A percentile compares a stretch with the other conserved stretches of the same genome.
phyloP scores from a whole-genome alignment of 345 rosid genomes.

The Dimocarpus longan region DNA sequence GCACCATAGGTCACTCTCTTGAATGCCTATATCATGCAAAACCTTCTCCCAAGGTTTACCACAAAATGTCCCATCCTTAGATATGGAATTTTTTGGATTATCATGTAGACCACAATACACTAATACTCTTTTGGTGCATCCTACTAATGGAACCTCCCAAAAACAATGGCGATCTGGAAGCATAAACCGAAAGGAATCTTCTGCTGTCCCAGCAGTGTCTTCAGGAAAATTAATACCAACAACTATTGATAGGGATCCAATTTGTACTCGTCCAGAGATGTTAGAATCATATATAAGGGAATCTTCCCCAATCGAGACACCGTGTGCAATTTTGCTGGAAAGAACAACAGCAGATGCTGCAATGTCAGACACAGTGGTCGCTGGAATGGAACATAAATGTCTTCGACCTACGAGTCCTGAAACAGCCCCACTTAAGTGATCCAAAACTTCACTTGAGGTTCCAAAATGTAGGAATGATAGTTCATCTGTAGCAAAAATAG shows the following conservation, averaged over 20 bases:
- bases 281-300: conserved; percentile 83
- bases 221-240: conserved; percentile 73
- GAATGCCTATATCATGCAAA: conserved; percentile 68
- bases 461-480: conserved; percentile 90
- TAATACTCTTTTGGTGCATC: conserved; percentile 63
- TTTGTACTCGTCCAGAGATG: conserved; percentile 72
- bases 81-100: conserved; percentile 73
- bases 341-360: conserved; percentile 87
- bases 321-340: conserved; percentile 83
- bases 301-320: conserved; percentile 92
- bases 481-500: conserved; percentile 61
- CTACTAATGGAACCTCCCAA: conserved; percentile 95
- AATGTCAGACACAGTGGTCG: conserved; percentile 86
- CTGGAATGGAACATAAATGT: conserved; percentile 92
- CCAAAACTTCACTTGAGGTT: conserved; percentile 95
- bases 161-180: conserved; percentile 97
- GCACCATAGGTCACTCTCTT: conserved; percentile 80
- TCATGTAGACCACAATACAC: conserved; percentile 95
- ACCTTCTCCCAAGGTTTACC: conserved; percentile 88
- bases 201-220: conserved; percentile 35
- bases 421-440: conserved; percentile 80
- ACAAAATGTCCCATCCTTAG: conserved; percentile 81
- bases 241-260: conserved; percentile 89
- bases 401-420: conserved; percentile 87
- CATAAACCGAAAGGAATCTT: conserved; percentile 59